Evolutionary conservation across 2,329 filamentous ascomycete genomes (phyloP).

Genomic region (Amesomyces nigricolor): DNA sequence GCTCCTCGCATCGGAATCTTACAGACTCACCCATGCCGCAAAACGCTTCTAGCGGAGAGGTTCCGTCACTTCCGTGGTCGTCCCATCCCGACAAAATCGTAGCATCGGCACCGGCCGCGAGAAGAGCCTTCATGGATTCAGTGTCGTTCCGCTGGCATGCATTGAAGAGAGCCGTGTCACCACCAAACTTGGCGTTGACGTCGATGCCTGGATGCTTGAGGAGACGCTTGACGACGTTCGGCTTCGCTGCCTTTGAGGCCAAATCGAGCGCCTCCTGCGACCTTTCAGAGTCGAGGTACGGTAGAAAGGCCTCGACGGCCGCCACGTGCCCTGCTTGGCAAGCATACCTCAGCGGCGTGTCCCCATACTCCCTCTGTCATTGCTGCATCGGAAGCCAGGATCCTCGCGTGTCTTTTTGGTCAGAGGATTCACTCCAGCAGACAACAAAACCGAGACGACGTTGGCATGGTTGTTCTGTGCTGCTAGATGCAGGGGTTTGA

Average conservation of each 20-base stretch:
- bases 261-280: conserved; percentile 28
- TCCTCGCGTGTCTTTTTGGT: conserved; percentile 26
- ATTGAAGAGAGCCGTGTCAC: conserved; percentile 23
- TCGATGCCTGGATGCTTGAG: conserved; percentile 31
- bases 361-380: conserved; percentile 8
- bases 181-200: conserved; percentile 26
- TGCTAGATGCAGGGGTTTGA: conserved; percentile 34
- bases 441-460: conserved; percentile 30
- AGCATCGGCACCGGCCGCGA: conserved; percentile 15
- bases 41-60: conserved; percentile 3
- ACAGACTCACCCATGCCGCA: neutral
- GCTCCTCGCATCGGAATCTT: too few species aligned
- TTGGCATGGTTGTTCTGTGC: conserved; percentile 29
- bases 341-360: conserved; percentile 32
- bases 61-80: too few species aligned
- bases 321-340: conserved; percentile 28
- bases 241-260: conserved; percentile 22
- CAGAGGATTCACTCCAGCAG: conserved; percentile 33
- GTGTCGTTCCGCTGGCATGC: conserved; percentile 15
- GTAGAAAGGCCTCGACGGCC: conserved; percentile 27
- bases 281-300: conserved; percentile 24
- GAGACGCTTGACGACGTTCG: conserved; percentile 27
- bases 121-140: conserved; percentile 14
- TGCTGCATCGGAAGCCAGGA: conserved; percentile 8
- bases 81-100: neutral